Conservation (phyloP, 1,284 basidiomycete species). For the Inonotus hispidus region DNA sequence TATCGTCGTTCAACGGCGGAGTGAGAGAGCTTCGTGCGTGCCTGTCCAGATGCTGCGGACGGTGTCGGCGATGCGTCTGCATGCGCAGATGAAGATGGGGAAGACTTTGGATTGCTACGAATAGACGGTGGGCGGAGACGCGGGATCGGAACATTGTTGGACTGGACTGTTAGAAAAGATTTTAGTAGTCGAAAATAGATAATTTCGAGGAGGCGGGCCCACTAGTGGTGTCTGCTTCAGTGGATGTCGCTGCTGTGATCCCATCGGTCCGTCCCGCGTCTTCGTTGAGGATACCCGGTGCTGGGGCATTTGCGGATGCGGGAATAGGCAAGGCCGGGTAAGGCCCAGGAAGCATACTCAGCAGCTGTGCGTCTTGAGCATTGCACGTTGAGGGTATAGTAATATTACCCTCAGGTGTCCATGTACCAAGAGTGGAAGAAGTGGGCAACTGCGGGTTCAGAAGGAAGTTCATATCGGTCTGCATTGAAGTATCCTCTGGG, state of each 20-base stretch:
- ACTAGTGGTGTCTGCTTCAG: too few species aligned
- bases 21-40: constrained; percentile 79
- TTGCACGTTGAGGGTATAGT: too few species aligned
- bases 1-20: constrained; percentile 92
- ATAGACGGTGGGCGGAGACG: constrained; percentile 21
- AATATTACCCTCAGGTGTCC: not conserved
- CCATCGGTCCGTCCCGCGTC: too few species aligned
- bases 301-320: too few species aligned
- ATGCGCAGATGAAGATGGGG: constrained; percentile 28
- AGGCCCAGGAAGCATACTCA: too few species aligned
- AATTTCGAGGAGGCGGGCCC: too few species aligned
- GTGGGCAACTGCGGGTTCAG: not conserved
- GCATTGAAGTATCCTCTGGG: not conserved
- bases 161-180: not conserved
- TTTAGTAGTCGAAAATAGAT: not conserved
- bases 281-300: too few species aligned
- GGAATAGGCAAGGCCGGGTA: too few species aligned
- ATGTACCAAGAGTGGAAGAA: not conserved
- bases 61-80: constrained; percentile 27
- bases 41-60: constrained; percentile 24
- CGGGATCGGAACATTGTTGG: constrained; percentile 8
- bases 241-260: too few species aligned
- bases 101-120: not conserved
- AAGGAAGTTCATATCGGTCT: not conserved
- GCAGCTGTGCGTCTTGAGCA: too few species aligned